Evolutionary conservation across 345 rosid species (phyloP).

Genomic region (Cardamine occulta): DNA sequence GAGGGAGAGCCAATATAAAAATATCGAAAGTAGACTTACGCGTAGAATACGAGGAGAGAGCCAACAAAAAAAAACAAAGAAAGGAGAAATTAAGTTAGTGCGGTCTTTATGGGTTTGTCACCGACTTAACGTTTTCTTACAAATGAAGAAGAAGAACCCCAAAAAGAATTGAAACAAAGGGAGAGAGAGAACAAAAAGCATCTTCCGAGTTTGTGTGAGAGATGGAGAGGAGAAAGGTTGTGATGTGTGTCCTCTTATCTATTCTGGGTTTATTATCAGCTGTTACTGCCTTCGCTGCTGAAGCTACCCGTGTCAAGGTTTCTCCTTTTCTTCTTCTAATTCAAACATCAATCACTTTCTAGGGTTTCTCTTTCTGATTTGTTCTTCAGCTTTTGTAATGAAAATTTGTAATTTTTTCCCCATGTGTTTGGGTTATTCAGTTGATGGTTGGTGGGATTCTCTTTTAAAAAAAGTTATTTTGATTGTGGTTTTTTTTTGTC

Average conservation of each 20-base stretch:
- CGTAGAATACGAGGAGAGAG: constrained; percentile 7
- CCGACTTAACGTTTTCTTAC: constrained; percentile 34
- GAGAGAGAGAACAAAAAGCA: not conserved
- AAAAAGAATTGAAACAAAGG: not conserved
- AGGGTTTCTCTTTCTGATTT: not conserved
- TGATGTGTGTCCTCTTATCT: constrained; percentile 60
- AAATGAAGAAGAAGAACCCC: constrained; percentile 25
- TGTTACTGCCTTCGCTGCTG: constrained; percentile 88
- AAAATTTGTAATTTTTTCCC: not conserved
- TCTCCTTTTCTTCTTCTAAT: not conserved
- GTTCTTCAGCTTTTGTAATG: constrained; percentile 13
- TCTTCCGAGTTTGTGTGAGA: not conserved
- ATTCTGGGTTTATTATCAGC: constrained; percentile 74
- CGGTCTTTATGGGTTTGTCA: constrained; percentile 30
- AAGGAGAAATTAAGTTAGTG: not conserved
- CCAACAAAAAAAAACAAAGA: not conserved
- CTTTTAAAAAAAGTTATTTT: not conserved
- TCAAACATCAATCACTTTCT: not conserved
- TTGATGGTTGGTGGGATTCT: constrained; percentile 1
- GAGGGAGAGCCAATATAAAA: not conserved
- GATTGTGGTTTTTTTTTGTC: not conserved
- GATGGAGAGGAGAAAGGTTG: constrained; percentile 70
- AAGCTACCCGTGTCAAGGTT: constrained; percentile 90
- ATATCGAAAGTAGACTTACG: not conserved
- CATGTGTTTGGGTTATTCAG: not conserved